These are phyloP conservation scores for Moniliella sp. DNA, from an alignment of 1,284 basidiomycete species.

Conservation along the genomic window DNA sequence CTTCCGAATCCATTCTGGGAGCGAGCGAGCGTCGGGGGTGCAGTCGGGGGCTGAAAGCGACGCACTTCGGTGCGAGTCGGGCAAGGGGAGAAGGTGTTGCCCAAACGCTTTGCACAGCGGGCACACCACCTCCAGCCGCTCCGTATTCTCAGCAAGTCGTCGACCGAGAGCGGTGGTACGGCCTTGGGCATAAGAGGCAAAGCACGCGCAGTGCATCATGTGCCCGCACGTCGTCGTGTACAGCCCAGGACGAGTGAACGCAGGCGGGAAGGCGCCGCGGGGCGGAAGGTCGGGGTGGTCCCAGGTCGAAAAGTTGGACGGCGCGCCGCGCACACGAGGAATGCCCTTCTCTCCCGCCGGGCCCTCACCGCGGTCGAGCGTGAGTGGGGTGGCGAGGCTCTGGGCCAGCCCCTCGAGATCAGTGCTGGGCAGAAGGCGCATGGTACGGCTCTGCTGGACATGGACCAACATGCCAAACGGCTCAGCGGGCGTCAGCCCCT, in stretches of 20 bases:
- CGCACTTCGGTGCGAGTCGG: conserved; percentile 11
- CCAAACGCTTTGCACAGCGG: conserved; percentile 94
- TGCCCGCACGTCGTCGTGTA: conserved; percentile 73
- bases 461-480: conserved; percentile 75
- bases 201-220: conserved; percentile 90
- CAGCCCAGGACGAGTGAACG: conserved; percentile 41
- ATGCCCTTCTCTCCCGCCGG: neutral
- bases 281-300: conserved; percentile 36
- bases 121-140: conserved; percentile 81
- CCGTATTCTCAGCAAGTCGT: conserved; percentile 80
- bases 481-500: conserved; percentile 53
- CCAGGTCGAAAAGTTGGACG: neutral
- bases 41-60: too few relatives aligned
- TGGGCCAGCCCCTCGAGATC: conserved; percentile 47
- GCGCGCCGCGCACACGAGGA: conserved; percentile 3
- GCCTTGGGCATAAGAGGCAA: conserved; percentile 39
- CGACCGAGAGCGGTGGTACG: conserved; percentile 73
- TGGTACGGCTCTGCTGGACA: conserved; percentile 58
- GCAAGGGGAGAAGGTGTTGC: conserved; percentile 71
- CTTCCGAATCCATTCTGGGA: conserved; percentile 29
- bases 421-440: conserved; percentile 56
- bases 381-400: conserved; percentile 42
- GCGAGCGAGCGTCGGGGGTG: conserved; percentile 9
- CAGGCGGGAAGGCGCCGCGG: conserved; percentile 12
- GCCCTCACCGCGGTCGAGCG: conserved; percentile 10